phyloP scores from a whole-genome alignment of 2,329 filamentous ascomycete species.

The Colletotrichum musicola region DNA sequence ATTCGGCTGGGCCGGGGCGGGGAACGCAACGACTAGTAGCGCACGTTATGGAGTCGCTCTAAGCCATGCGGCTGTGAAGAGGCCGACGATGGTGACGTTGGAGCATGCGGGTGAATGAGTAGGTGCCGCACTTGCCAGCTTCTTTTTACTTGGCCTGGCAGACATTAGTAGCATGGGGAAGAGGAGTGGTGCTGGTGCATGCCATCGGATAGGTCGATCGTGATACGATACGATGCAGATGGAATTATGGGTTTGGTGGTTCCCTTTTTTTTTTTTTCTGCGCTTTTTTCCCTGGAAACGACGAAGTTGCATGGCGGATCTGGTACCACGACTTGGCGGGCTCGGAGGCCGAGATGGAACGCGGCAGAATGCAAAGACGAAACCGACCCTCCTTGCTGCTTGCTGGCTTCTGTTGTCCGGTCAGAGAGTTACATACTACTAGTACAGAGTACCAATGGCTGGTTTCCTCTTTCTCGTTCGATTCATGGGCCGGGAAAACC shows the following conservation, averaged over 20 bases:
- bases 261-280: too few relatives aligned
- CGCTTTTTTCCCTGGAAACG: too few relatives aligned
- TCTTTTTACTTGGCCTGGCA: not conserved
- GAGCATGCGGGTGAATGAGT: constrained; percentile 19
- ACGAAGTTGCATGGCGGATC: too few relatives aligned
- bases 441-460: not conserved
- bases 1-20: not conserved
- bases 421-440: not conserved
- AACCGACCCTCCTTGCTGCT: too few relatives aligned
- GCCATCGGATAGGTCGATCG: too few relatives aligned
- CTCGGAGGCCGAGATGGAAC: too few relatives aligned
- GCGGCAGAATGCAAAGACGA: too few relatives aligned
- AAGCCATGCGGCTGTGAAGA: not conserved
- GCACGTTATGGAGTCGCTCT: too few relatives aligned
- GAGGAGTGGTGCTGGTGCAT: too few relatives aligned
- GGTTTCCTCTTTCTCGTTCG: not conserved
- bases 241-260: too few relatives aligned
- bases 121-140: not conserved
- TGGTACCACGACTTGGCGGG: too few relatives aligned
- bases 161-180: not conserved
- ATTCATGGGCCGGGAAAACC: not conserved
- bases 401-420: not conserved
- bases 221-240: too few relatives aligned
- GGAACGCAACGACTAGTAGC: not conserved
- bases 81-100: constrained; percentile 1